A percentile compares a stretch with the other conserved stretches of the same genome.
Evolutionary conservation across 305 asterid species (phyloP).

Genomic region (Caryopteris hybrid): DNA sequence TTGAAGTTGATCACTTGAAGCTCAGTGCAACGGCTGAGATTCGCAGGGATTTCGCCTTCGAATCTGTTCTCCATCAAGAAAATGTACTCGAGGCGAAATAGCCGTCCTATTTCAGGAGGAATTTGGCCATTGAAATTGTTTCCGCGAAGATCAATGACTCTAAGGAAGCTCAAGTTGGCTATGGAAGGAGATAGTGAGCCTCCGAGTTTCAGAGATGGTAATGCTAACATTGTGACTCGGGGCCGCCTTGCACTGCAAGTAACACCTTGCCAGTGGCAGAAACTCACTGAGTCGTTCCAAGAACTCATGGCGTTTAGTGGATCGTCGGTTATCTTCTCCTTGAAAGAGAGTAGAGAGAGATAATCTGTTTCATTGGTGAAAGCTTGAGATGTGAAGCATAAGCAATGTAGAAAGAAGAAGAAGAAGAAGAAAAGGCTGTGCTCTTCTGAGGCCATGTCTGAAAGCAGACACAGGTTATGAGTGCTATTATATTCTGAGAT

Average conservation of each 20-base stretch:
- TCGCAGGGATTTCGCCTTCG: slow-evolving; percentile 21
- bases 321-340: slow-evolving; percentile 19
- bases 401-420: too few relatives aligned
- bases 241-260: slow-evolving; percentile 8
- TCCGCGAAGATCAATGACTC: slow-evolving; percentile 4
- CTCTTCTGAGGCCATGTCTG: too few relatives aligned
- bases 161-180: slow-evolving; percentile 20
- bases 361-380: slow-evolving; percentile 1
- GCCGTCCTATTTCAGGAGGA: slow-evolving; percentile 5
- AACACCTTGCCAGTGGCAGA: slow-evolving; percentile 24
- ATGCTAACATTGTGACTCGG: slow-evolving; percentile 4
- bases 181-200: slow-evolving; percentile 25
- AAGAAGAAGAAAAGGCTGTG: too few relatives aligned
- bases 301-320: slow-evolving; percentile 14
- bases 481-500: too few relatives aligned
- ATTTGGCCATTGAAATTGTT: slow-evolving; percentile 17
- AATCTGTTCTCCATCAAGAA: slow-evolving; percentile 4
- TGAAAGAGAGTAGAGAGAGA: slow-evolving; percentile 15
- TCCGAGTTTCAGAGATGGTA: slow-evolving; percentile 12
- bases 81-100: slow-evolving; percentile 1
- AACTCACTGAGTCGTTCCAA: slow-evolving; percentile 24
- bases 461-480: too few relatives aligned
- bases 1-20: slow-evolving; percentile 5
- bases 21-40: slow-evolving; percentile 7
- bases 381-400: background rate